These are phyloP conservation scores for Corynascus novoguineensis DNA, from an alignment of 495 filamentous ascomycete genomes.

Conservation along the genomic window DNA sequence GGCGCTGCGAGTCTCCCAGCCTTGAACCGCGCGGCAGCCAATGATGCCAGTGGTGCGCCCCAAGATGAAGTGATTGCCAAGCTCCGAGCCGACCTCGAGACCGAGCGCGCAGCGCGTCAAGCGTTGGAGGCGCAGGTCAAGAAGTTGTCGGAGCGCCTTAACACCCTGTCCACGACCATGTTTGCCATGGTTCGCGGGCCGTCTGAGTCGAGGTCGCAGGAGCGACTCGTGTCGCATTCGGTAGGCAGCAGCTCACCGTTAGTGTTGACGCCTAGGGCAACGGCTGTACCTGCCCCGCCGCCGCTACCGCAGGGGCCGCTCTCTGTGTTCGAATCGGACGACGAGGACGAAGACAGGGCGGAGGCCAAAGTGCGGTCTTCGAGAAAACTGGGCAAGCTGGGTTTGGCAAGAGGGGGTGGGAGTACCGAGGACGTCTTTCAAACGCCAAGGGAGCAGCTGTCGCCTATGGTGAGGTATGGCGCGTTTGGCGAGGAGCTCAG, in stretches of 20 bases:
- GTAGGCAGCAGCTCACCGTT: slow-evolving; percentile 10
- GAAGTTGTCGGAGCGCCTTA: slow-evolving; percentile 41
- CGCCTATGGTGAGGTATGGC: slow-evolving; percentile 32
- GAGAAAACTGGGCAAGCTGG: slow-evolving; percentile 18
- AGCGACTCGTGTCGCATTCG: slow-evolving; percentile 14
- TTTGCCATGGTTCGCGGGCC: slow-evolving; percentile 33
- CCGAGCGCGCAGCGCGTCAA: slow-evolving; percentile 45
- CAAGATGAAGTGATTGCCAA: slow-evolving; percentile 33
- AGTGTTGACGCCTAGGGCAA: slow-evolving; percentile 20
- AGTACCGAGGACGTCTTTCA: slow-evolving; percentile 36
- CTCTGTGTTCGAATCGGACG: slow-evolving; percentile 36
- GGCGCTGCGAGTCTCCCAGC: slow-evolving; percentile 40
- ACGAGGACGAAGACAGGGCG: slow-evolving; percentile 28
- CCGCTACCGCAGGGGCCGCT: slow-evolving; percentile 18
- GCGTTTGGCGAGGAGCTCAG: slow-evolving; percentile 42
- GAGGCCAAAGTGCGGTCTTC: slow-evolving; percentile 20
- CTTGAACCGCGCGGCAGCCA: slow-evolving; percentile 29
- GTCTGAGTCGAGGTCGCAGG: slow-evolving; percentile 25
- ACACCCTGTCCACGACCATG: slow-evolving; percentile 35
- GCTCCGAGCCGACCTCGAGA: slow-evolving; percentile 46
- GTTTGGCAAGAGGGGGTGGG: slow-evolving; percentile 25
- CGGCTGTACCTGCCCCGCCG: slow-evolving; percentile 8
- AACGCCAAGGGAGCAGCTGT: slow-evolving; percentile 39
- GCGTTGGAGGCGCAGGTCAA: slow-evolving; percentile 48
- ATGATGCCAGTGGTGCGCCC: slow-evolving; percentile 14